These are phyloP conservation scores for Penicillium robsamsonii DNA, from an alignment of 495 filamentous ascomycete species.

Conservation along the genomic window DNA sequence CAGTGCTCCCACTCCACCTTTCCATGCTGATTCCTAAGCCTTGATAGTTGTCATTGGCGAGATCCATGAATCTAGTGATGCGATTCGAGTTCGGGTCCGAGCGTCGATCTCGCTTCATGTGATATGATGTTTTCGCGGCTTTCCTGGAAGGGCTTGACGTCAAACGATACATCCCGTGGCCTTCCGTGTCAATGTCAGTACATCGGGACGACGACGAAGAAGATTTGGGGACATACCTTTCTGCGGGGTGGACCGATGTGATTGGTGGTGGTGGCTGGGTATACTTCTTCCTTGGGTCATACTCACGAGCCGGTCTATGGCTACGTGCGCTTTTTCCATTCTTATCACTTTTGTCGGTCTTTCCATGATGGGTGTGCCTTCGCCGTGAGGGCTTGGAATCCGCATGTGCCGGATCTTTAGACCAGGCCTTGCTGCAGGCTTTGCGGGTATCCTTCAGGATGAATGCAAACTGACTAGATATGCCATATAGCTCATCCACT, in stretches of 20 bases:
- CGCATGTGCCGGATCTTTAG: neutral
- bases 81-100: neutral
- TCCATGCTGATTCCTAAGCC: neutral
- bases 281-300: neutral
- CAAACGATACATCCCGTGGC: neutral
- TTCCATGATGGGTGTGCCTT: neutral
- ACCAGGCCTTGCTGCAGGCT: slow-evolving; percentile 19
- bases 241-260: neutral
- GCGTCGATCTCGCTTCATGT: neutral
- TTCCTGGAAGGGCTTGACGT: neutral
- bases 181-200: neutral
- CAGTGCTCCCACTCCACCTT: neutral
- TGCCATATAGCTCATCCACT: slow-evolving; percentile 10
- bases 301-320: neutral
- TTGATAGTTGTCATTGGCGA: neutral
- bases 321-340: neutral
- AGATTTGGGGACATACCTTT: neutral
- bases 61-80: neutral
- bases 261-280: slow-evolving; percentile 1
- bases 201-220: neutral
- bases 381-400: neutral
- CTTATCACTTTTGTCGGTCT: neutral
- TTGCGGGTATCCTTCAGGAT: slow-evolving; percentile 30
- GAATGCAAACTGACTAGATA: slow-evolving; percentile 17
- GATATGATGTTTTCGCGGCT: neutral